phyloP scores from a whole-genome alignment of 495 filamentous ascomycete genomes.

The Aspergillus affinis region DNA sequence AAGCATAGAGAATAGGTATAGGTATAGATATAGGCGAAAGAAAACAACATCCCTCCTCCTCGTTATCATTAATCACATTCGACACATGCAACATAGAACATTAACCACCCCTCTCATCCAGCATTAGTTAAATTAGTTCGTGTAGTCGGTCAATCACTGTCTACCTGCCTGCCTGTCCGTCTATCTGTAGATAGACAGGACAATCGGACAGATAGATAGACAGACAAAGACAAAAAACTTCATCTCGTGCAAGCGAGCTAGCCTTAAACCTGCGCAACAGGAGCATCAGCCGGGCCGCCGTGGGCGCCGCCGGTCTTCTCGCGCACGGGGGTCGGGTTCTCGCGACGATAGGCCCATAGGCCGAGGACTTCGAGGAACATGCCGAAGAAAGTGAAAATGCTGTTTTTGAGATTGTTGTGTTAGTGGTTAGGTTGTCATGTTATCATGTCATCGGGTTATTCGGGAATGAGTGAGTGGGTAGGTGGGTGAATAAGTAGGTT shows the following conservation, averaged over 20 bases:
- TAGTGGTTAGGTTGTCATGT: too few species aligned
- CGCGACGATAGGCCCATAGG: conserved; percentile 46
- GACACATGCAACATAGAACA: too few species aligned
- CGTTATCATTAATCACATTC: too few species aligned
- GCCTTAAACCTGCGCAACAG: conserved; percentile 9
- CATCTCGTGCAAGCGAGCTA: neutral
- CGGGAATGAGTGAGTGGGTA: neutral
- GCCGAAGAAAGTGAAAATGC: conserved; percentile 48
- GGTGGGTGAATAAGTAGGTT: neutral
- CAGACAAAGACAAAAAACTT: too few species aligned
- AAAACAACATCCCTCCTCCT: too few species aligned
- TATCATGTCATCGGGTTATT: too few species aligned
- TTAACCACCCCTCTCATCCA: too few species aligned
- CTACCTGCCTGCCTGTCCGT: neutral
- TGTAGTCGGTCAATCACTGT: too few species aligned
- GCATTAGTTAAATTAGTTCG: too few species aligned
- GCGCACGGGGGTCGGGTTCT: conserved; percentile 16
- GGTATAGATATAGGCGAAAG: too few species aligned
- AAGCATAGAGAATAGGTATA: too few species aligned
- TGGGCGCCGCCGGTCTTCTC: conserved; percentile 31
- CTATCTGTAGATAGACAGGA: neutral
- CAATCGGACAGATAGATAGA: neutral
- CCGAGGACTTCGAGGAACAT: conserved; percentile 52
- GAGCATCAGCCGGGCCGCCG: conserved; percentile 32
- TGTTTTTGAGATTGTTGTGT: conserved; percentile 9